Percentiles rank a stretch among this genome's conserved stretches.
Evolutionary conservation across 306 rosid species (phyloP).

Genomic region (Sphenostylis stenocarpa): DNA sequence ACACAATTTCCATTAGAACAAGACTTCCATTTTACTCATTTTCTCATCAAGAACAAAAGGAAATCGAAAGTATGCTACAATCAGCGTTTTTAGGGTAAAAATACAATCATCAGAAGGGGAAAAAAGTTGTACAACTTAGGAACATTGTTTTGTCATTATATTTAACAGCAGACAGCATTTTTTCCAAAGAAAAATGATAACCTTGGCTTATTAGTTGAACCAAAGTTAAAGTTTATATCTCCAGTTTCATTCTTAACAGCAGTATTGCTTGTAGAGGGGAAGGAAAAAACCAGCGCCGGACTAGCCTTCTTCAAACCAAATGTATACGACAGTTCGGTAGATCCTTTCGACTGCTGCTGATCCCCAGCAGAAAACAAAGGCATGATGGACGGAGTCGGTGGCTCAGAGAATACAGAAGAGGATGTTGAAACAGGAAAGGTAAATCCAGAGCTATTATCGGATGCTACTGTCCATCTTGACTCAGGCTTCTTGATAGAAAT

Average conservation of each 20-base stretch:
- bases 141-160: background rate
- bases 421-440: slow-evolving; percentile 76
- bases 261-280: slow-evolving; percentile 69
- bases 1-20: background rate
- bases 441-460: slow-evolving; percentile 62
- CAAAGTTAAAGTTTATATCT: slow-evolving; percentile 67
- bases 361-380: slow-evolving; percentile 50
- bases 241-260: slow-evolving; percentile 38
- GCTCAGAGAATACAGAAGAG: slow-evolving; percentile 60
- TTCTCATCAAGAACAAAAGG: background rate
- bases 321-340: slow-evolving; percentile 46
- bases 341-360: slow-evolving; percentile 40
- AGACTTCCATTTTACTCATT: background rate
- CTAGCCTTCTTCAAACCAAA: slow-evolving; percentile 60
- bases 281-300: slow-evolving; percentile 55
- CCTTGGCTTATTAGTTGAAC: slow-evolving; percentile 54
- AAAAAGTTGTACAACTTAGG: background rate
- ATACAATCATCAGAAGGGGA: background rate
- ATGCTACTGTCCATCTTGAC: slow-evolving; percentile 57
- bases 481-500: slow-evolving; percentile 62
- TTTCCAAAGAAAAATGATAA: slow-evolving; percentile 56
- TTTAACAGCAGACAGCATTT: slow-evolving; percentile 59
- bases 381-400: slow-evolving; percentile 74
- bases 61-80: background rate
- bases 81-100: background rate